Evolutionary conservation across 2,329 filamentous ascomycete species (phyloP).

Genomic region (Pseudocercospora macadamiae): DNA sequence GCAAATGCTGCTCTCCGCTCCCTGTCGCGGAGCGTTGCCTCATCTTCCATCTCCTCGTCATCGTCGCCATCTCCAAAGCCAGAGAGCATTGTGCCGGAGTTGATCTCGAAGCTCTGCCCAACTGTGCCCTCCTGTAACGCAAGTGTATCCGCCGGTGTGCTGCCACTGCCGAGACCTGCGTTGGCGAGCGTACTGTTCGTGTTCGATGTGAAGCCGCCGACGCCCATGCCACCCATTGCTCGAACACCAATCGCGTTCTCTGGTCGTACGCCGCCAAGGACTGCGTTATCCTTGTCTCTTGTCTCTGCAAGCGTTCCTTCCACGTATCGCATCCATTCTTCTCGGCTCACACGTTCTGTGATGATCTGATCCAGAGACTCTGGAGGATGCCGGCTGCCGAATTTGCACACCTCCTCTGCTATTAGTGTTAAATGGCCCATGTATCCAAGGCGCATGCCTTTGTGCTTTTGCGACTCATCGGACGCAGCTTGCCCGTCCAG

Average conservation of each 20-base stretch:
- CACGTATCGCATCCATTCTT: conserved; percentile 92
- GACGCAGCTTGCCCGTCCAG: conserved; percentile 86
- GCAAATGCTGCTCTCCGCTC: conserved; percentile 40
- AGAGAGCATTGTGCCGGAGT: conserved; percentile 56
- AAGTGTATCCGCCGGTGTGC: conserved; percentile 36
- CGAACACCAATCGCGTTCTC: conserved; percentile 85
- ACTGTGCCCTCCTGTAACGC: conserved; percentile 39
- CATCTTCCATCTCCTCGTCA: conserved; percentile 84
- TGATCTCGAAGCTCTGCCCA: conserved; percentile 39
- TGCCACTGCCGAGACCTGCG: conserved; percentile 71
- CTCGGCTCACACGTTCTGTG: conserved; percentile 83
- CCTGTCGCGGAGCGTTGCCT: conserved; percentile 24
- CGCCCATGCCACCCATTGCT: conserved; percentile 31
- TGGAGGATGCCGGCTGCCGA: conserved; percentile 89
- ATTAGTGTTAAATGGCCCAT: conserved; percentile 98
- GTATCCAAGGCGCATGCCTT: conserved; percentile 90
- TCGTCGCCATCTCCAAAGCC: conserved; percentile 97
- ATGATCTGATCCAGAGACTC: conserved; percentile 83
- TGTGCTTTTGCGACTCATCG: conserved; percentile 80
- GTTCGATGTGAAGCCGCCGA: conserved; percentile 51
- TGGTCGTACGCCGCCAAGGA: conserved; percentile 89
- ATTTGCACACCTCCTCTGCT: conserved; percentile 97
- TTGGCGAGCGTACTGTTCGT: conserved; percentile 67
- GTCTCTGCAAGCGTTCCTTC: conserved; percentile 92
- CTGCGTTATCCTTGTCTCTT: conserved; percentile 95